phyloP scores from a whole-genome alignment of 148 eudicot genomes.

The Beta vulgaris region DNA sequence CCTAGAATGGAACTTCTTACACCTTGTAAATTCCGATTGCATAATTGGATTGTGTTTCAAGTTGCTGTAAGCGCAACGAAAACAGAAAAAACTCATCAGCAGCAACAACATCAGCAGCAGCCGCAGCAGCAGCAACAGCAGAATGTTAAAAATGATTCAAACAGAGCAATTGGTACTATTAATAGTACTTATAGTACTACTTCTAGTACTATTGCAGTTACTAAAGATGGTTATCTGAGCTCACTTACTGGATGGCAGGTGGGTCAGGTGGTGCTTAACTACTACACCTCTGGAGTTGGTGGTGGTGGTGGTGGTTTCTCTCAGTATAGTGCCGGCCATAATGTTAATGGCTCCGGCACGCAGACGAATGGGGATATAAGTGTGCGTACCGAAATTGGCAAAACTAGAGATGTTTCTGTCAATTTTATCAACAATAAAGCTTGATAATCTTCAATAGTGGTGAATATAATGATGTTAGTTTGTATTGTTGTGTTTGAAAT shows the following conservation, averaged over 20 bases:
- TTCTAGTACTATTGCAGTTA: neutral
- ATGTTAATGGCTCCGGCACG: slow-evolving; percentile 9
- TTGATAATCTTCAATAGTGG: neutral
- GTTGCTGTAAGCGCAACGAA: too few relatives aligned
- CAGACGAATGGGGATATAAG: slow-evolving; percentile 12
- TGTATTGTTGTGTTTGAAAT: too few relatives aligned
- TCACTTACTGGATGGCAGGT: slow-evolving; percentile 4
- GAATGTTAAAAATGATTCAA: too few relatives aligned
- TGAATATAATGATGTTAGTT: too few relatives aligned
- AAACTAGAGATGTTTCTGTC: neutral
- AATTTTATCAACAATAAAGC: neutral
- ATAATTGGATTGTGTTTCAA: neutral
- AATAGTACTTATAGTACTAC: neutral
- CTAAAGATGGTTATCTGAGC: neutral
- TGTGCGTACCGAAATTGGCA: neutral
- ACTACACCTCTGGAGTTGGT: neutral
- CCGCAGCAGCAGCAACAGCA: neutral
- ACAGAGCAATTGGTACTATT: too few relatives aligned
- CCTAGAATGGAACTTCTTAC: neutral
- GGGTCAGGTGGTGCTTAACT: slow-evolving; percentile 14
- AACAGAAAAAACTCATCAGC: too few relatives aligned
- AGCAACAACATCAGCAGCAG: too few relatives aligned
- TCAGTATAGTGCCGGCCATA: slow-evolving; percentile 8
- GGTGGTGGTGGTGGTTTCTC: slow-evolving; percentile 7
- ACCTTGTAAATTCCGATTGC: neutral